These are phyloP conservation scores for Colletotrichum sansevieriae DNA, from an alignment of 2,329 filamentous ascomycete species.

Conservation along the genomic window DNA sequence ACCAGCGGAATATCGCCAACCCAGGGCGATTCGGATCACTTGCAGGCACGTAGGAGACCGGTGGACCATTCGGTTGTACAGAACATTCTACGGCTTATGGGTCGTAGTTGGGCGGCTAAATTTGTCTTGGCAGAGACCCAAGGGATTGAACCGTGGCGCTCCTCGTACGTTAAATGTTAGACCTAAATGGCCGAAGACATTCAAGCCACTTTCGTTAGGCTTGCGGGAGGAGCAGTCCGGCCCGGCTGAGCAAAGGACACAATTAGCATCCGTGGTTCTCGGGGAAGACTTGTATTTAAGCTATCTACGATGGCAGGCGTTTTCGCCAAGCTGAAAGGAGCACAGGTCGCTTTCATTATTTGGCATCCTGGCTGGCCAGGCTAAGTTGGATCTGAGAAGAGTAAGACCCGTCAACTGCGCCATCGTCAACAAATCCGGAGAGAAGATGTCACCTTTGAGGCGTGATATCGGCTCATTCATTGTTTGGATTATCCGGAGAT, in stretches of 20 bases:
- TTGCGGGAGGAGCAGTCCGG: conserved; percentile 16
- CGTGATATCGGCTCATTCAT: conserved; percentile 12
- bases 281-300: not conserved
- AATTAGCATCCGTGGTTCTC: not conserved
- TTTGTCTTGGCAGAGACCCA: not conserved
- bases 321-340: not conserved
- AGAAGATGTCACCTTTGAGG: conserved; percentile 19
- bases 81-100: not conserved
- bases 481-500: conserved; percentile 13
- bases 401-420: not conserved
- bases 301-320: not conserved
- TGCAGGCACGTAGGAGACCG: conserved; percentile 19
- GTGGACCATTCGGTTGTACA: conserved; percentile 18
- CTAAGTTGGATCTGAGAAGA: not conserved
- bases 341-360: not conserved
- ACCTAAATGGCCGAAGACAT: not conserved
- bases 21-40: conserved; percentile 20
- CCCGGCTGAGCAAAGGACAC: not conserved
- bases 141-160: conserved; percentile 10
- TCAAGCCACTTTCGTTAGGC: not conserved
- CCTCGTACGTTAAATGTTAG: not conserved
- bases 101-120: too few relatives aligned
- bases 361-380: not conserved
- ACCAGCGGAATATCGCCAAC: conserved; percentile 27
- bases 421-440: not conserved